Evolutionary conservation across 2,329 filamentous ascomycete genomes (phyloP), one percentile per base, ranked within the genome.

Genomic region (Huntiella decipiens): DNA sequence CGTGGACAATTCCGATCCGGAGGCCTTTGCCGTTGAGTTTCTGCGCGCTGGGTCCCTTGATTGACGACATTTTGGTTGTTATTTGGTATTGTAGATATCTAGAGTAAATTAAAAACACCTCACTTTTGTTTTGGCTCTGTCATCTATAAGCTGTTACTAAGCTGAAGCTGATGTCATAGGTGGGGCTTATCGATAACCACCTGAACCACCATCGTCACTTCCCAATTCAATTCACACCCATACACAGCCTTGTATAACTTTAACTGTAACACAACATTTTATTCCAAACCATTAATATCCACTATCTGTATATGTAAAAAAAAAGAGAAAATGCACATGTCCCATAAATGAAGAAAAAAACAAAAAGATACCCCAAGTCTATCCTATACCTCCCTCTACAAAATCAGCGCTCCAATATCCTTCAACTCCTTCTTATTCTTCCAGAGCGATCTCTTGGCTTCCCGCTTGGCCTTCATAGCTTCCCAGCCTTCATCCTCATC

Each of bases 1-100:
- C 88, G 66, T 96, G 91, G 49, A 98, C 74, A 59, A 98, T 96
- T 59, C 82, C 88, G 59, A 98, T 79, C 58, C 91, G 84, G 52
- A 98, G 74, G 57, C 67, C 69, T 56, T 75, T 75, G 61, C 82
- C 81, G 59, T 79, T 68, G 61, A 75, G 69, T 54, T 70, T 65
- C 58, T 76, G 64, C 45, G 66, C 63, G 52, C 65, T 63, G n/a
- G 71, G 71, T 49, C 70, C 71, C 56, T 75, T 76, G 60, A 70
- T 61, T 46, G 61, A 37, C 12, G 38, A 41, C 38, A 41, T 41
- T 11, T 11, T 41, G 38, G 38, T 19, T 19, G 17, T 19, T 19
- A 1, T 19, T 19, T 19, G 17, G 17, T 19, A 19, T 19, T 19
- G 17, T 19, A 19, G 17, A 19, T 19, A 19, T 19, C 17, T 19